Percentiles rank a stretch among this genome's conserved stretches.
Evolutionary conservation across 192 early-diverging fungal species (phyloP).

Genomic region (Coemansia sp.): DNA sequence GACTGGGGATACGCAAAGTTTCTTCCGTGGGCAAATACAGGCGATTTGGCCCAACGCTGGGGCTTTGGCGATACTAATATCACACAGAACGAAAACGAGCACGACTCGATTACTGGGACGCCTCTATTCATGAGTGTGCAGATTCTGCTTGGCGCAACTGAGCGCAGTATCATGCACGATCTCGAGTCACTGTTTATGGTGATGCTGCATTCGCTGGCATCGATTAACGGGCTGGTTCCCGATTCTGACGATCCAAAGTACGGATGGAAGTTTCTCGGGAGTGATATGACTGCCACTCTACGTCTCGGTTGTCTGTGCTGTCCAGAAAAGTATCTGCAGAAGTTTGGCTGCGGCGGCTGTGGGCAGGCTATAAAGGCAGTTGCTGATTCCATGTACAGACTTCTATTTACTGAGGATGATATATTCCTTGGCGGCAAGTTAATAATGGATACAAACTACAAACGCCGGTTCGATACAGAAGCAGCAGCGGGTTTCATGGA

Average conservation of each 20-base stretch:
- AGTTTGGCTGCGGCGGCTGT: too few relatives aligned
- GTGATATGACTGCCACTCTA: too few relatives aligned
- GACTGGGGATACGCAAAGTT: constrained; percentile 21
- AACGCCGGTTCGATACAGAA: too few relatives aligned
- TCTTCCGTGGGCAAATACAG: not conserved
- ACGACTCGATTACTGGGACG: constrained; percentile 4
- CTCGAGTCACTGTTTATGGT: constrained; percentile 9
- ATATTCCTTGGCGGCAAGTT: too few relatives aligned
- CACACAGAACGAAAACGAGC: not conserved
- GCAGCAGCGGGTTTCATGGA: not conserved
- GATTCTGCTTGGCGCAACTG: not conserved
- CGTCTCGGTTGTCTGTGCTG: too few relatives aligned
- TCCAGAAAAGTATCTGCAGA: too few relatives aligned
- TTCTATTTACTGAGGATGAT: not conserved
- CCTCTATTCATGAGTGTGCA: constrained; percentile 5
- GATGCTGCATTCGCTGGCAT: too few relatives aligned
- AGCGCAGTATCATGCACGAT: constrained; percentile 8
- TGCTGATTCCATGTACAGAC: too few relatives aligned
- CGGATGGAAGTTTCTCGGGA: too few relatives aligned
- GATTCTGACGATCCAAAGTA: not conserved
- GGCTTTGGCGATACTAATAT: not conserved
- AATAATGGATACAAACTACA: too few relatives aligned
- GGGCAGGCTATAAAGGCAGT: too few relatives aligned
- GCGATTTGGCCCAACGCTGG: not conserved
- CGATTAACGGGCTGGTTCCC: not conserved